Percentiles rank a stretch among this genome's conserved stretches.
phyloP scores from a whole-genome alignment of 768 basidiomycete genomes.

The Lyophyllum shimeji region DNA sequence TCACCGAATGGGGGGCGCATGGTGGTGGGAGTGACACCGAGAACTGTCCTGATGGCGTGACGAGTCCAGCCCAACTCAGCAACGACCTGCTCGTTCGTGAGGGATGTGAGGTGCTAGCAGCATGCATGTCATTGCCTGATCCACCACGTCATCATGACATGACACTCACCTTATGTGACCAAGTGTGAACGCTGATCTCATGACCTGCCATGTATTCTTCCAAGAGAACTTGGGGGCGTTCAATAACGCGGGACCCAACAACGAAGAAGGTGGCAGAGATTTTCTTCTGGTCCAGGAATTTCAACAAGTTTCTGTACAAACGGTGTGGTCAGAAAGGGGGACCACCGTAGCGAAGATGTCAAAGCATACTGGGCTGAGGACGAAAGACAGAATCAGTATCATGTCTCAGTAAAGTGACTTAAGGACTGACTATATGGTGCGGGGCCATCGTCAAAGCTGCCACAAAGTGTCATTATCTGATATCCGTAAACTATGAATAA shows the following conservation, averaged over 20 bases:
- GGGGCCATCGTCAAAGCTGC: conserved; percentile 86
- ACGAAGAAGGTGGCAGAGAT: conserved; percentile 89
- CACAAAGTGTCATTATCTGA: neutral
- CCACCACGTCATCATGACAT: neutral
- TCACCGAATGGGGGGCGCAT: conserved; percentile 87
- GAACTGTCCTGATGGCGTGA: conserved; percentile 73
- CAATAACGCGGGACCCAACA: conserved; percentile 81
- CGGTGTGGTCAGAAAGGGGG: neutral
- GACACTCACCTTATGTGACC: conserved; percentile 71
- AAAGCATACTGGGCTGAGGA: conserved; percentile 23
- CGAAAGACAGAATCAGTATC: conserved; percentile 4
- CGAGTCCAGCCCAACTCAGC: conserved; percentile 94
- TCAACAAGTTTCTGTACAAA: conserved; percentile 56
- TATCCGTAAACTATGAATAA: neutral
- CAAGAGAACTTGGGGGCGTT: conserved; percentile 70
- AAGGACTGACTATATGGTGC: conserved; percentile 69
- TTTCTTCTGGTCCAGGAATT: conserved; percentile 63
- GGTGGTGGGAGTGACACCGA: conserved; percentile 74
- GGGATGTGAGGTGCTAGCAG: conserved; percentile 56
- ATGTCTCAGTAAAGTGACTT: neutral
- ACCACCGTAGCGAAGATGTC: neutral
- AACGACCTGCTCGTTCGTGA: conserved; percentile 82
- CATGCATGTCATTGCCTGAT: conserved; percentile 5
- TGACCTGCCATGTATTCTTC: conserved; percentile 81
- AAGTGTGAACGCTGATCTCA: conserved; percentile 86